Evolutionary conservation across 306 rosid genomes (phyloP).

Genomic region (Cyamopsis tetragonoloba): DNA sequence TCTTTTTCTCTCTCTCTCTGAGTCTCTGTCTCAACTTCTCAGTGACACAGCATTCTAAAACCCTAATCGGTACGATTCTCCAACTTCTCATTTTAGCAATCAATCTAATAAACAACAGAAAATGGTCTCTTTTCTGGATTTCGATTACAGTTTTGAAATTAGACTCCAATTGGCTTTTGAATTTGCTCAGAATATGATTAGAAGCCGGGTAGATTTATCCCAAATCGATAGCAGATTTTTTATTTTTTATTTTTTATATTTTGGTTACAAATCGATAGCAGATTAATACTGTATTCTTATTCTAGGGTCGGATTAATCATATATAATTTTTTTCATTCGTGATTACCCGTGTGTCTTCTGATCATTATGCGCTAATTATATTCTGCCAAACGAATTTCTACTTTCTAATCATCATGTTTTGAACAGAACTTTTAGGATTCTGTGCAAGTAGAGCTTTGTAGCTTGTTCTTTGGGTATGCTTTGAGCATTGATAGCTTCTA

Average conservation of each 20-base stretch:
- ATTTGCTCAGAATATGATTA: not conserved
- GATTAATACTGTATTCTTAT: not conserved
- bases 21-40: not conserved
- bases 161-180: conserved; percentile 11
- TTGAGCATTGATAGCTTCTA: not conserved
- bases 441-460: conserved; percentile 14
- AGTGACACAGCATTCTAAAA: conserved; percentile 29
- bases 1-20: not conserved
- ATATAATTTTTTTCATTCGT: not conserved
- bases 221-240: not conserved
- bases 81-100: not conserved
- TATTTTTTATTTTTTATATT: too few species aligned
- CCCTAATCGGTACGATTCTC: conserved; percentile 41
- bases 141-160: not conserved
- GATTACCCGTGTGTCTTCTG: not conserved
- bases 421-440: conserved; percentile 11
- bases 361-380: not conserved
- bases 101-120: not conserved
- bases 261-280: not conserved
- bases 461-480: conserved; percentile 11
- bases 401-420: conserved; percentile 6
- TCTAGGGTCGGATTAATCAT: not conserved
- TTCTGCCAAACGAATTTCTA: not conserved
- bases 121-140: not conserved
- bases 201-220: conserved; percentile 17